A percentile compares a stretch with the other conserved stretches of the same genome.
Conservation (phyloP, 2,329 filamentous ascomycete genomes). For the Scopulariopsis brevicaulis region DNA sequence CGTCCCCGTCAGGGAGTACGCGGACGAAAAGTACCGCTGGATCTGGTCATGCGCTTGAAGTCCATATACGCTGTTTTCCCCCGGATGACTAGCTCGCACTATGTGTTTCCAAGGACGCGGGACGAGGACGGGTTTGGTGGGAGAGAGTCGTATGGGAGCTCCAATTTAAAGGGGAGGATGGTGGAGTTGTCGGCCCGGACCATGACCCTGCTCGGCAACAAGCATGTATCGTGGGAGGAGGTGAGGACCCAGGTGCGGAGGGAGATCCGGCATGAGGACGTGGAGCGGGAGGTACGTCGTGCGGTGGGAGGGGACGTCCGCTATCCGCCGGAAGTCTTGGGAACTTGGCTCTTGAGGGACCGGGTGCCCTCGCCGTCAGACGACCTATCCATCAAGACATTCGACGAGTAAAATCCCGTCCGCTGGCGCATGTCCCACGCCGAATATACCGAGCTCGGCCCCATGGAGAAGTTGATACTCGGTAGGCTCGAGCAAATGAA, state of each 20-base stretch:
- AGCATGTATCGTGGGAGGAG: neutral
- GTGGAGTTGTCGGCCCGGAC: slow-evolving; percentile 10
- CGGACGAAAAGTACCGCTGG: slow-evolving; percentile 4
- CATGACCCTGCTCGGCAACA: slow-evolving; percentile 1
- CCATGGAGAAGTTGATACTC: neutral
- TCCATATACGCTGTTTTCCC: slow-evolving; percentile 14
- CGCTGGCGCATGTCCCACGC: neutral
- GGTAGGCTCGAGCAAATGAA: too few relatives aligned
- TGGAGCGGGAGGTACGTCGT: neutral
- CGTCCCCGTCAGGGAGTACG: slow-evolving; percentile 9
- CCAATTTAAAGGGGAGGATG: slow-evolving; percentile 9
- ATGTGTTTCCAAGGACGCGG: slow-evolving; percentile 14
- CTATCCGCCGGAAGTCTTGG: neutral
- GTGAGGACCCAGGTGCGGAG: neutral
- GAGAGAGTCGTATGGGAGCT: slow-evolving; percentile 14
- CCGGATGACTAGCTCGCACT: slow-evolving; percentile 12
- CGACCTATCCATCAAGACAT: neutral
- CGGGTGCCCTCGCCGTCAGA: neutral
- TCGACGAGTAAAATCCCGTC: neutral
- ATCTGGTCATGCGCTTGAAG: slow-evolving; percentile 11
- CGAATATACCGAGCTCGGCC: neutral
- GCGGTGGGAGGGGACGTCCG: neutral
- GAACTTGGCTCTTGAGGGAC: neutral
- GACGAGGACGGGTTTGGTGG: slow-evolving; percentile 15
- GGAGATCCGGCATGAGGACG: neutral